Evolutionary conservation across 495 filamentous ascomycete species (phyloP), one percentile per base, ranked within the genome.

Genomic region (Halenospora varia): DNA sequence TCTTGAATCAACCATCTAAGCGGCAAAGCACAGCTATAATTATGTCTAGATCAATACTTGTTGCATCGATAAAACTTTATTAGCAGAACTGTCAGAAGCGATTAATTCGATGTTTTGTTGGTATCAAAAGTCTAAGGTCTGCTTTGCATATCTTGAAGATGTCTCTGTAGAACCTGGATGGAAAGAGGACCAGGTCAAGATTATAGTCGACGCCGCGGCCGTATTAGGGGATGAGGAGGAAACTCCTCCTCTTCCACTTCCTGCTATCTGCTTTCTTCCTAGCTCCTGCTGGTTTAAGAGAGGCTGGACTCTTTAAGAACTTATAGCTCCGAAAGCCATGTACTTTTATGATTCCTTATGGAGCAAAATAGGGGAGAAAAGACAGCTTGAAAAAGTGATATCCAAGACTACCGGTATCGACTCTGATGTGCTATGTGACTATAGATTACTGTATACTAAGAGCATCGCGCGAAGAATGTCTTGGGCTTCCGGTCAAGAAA

Each of bases 21-120:
- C 70, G 3, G 3, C 22, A 0, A 11, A 22, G 6, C 52, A 64
- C 25, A 53, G 61, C 9, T 55, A 57, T 3, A 24, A 68, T 2
- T 75, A 67, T 56, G 53, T 64, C 0, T 77, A 73, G 74, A 56
- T 77, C 3, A 74, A 77, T 61, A 77, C 74, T 1, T 75, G 71
- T 53, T 76, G 74, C 48, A 76, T 66, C 47, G 61, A 68, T 45
- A 68, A 68, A 39, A 53, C 22, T 11, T 66, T 63, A 46, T 62
- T 51, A 53, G 66, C 73, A 0, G 73, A 63, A 42, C 56, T 76
- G 0, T 62, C 56, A 13, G 72, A 75, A 48, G 62, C n/a, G n/a
- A n/a, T n/a, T n/a, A n/a, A n/a, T n/a, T n/a, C n/a, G n/a, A n/a
- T n/a, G n/a, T n/a, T n/a, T 62, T 44, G 11, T 62, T 68, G 65